Conservation (phyloP, 2,329 filamentous ascomycete genomes). For the Diaporthe citrichinensis region DNA sequence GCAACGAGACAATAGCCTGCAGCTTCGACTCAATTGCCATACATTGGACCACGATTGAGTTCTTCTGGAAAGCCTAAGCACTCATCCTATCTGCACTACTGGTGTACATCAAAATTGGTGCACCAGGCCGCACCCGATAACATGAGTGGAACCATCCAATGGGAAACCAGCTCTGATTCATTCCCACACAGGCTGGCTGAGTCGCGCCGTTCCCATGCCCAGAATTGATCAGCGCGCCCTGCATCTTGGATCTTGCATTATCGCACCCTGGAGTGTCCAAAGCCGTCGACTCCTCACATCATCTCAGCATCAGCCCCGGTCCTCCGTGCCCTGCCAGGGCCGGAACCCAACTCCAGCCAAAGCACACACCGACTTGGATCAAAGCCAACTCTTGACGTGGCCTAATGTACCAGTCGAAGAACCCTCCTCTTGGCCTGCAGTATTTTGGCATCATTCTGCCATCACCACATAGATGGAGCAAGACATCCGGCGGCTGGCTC, state of each 20-base stretch:
- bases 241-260: constrained; percentile 26
- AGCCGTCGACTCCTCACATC: neutral
- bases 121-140: neutral
- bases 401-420: neutral
- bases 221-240: constrained; percentile 18
- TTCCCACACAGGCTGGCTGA: constrained; percentile 10
- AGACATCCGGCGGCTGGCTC: constrained; percentile 1
- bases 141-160: neutral
- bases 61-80: constrained; percentile 6
- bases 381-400: neutral
- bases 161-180: neutral
- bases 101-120: neutral
- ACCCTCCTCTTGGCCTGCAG: neutral
- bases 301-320: neutral
- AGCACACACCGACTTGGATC: neutral
- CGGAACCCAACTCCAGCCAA: neutral
- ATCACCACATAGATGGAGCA: neutral
- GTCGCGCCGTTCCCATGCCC: constrained; percentile 9
- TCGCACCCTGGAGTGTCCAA: neutral
- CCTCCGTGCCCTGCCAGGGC: neutral
- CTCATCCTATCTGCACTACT: neutral
- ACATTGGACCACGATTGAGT: neutral
- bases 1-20: neutral
- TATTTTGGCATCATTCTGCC: neutral
- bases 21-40: neutral